Evolutionary conservation across 345 rosid species (phyloP), one percentile per base, ranked within the genome.

Genomic region (Moringa oleifera): DNA sequence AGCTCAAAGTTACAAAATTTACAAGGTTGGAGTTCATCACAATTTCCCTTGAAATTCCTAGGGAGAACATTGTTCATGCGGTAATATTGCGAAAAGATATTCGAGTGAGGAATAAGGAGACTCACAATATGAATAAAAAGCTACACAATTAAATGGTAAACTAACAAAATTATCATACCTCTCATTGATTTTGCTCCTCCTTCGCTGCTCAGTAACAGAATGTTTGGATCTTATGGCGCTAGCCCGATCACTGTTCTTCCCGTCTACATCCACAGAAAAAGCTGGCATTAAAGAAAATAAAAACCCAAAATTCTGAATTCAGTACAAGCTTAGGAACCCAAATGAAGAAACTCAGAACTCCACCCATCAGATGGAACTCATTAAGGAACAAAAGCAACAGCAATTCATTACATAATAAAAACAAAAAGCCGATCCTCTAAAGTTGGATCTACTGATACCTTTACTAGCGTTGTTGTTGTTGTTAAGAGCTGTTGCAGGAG

Each of bases 121-220:
- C 17, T 5, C 47, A 9, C 12, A 15, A 41, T 41, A 15, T 41
- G 47, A 41, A 41, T 41, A 41, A 9, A 41, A 11, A 1, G 47
- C 12, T 16, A 41, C 17, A 41, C 9, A 41, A 41, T 5, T 7
- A 41, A 41, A 15, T 1, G 16, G 47, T 41, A 41, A 41, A 5
- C 16, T 41, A 41, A 41, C 1, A 28, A 36, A 25, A 13, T 60
- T 19, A 23, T 33, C 21, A 64, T 59, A 86, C 95, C 99, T 90
- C 77, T 94, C 99, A 25, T 94, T 94, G 67, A 94, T 94, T 81
- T 90, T 94, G 86, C 96, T 94, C 71, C 99, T 83, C 66, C 97
- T 73, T 20, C 95, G 81, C 79, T 90, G 99, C 77, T 94, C 97
- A 0, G 95, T 94, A 49, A 90, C 99, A 0, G 99, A 90, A 72